phyloP scores from a whole-genome alignment of 2,329 filamentous ascomycete genomes.

The Didymosphaeria variabile region DNA sequence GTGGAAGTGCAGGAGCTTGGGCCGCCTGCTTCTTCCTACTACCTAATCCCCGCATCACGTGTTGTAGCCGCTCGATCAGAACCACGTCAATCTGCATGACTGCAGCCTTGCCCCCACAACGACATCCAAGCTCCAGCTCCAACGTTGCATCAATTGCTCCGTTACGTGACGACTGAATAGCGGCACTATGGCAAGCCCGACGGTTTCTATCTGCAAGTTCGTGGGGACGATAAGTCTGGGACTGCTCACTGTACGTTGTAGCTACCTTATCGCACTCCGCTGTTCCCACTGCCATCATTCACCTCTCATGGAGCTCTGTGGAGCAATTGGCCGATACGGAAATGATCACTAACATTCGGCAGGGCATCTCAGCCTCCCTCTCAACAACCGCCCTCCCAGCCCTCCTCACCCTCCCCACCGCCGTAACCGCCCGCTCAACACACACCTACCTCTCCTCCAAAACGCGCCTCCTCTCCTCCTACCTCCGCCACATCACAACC shows the following conservation, averaged over 20 bases:
- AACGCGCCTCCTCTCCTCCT: conserved; percentile 62
- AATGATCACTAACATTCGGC: conserved; percentile 14
- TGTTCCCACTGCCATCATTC: conserved; percentile 16
- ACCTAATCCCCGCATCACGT: conserved; percentile 20
- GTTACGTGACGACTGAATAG: conserved; percentile 14
- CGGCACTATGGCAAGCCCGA: conserved; percentile 67
- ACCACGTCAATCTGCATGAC: conserved; percentile 31
- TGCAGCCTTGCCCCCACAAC: conserved; percentile 17
- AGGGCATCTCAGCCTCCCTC: conserved; percentile 91
- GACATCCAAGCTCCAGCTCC: conserved; percentile 9
- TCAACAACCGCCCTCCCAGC: conserved; percentile 80
- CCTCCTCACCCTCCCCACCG: conserved; percentile 81
- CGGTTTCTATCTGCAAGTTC: conserved; percentile 85
- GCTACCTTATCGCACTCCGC: conserved; percentile 22
- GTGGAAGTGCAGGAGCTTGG: conserved; percentile 19
- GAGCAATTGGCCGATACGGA: neutral
- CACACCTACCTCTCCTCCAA: conserved; percentile 68
- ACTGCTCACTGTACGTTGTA: conserved; percentile 77
- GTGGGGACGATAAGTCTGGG: conserved; percentile 90
- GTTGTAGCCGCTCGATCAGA: conserved; percentile 27
- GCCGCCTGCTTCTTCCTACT: conserved; percentile 4
- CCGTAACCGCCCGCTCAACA: conserved; percentile 71
- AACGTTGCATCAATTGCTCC: conserved; percentile 6
- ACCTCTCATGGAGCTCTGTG: conserved; percentile 1
- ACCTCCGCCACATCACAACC: conserved; percentile 73